A percentile compares a stretch with the other conserved stretches of the same genome.
Evolutionary conservation across 225 moss, liverwort and hornwort genomes (phyloP).

Genomic region (Pleurozium schreberi): DNA sequence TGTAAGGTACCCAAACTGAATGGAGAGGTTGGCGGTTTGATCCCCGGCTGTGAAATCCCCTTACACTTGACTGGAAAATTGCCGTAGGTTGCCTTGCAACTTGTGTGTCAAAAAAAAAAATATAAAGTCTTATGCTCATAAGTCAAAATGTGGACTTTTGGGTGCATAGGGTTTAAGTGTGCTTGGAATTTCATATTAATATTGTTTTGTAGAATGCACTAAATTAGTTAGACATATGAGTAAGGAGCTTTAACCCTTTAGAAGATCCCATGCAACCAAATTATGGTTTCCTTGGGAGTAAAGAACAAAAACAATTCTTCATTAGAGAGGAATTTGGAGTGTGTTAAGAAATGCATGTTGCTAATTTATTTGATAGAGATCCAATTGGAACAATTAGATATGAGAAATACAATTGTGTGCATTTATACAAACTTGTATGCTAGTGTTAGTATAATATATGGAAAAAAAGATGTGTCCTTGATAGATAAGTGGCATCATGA

Average conservation of each 20-base stretch:
- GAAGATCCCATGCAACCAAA: neutral
- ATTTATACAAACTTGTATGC: neutral
- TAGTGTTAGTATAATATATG: accelerated
- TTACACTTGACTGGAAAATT: no score
- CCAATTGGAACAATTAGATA: neutral
- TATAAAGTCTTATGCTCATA: neutral
- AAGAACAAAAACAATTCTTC: neutral
- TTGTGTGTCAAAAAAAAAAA: no score
- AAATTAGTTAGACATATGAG: neutral
- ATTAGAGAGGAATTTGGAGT: neutral
- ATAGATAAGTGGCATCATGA: accelerated
- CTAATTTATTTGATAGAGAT: neutral
- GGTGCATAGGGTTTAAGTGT: neutral
- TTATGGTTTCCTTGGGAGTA: neutral
- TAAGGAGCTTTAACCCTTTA: neutral
- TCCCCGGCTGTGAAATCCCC: no score
- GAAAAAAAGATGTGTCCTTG: neutral
- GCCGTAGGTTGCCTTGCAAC: no score
- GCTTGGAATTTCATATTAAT: neutral
- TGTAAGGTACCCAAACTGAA: no score
- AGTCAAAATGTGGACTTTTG: neutral
- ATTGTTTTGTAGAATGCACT: neutral
- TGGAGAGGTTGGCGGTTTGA: no score
- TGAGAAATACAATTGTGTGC: neutral
- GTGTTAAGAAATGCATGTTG: neutral